These are phyloP conservation scores for Apiotrichum montevideense DNA, from an alignment of 1,284 basidiomycete genomes.

Conservation along the genomic window DNA sequence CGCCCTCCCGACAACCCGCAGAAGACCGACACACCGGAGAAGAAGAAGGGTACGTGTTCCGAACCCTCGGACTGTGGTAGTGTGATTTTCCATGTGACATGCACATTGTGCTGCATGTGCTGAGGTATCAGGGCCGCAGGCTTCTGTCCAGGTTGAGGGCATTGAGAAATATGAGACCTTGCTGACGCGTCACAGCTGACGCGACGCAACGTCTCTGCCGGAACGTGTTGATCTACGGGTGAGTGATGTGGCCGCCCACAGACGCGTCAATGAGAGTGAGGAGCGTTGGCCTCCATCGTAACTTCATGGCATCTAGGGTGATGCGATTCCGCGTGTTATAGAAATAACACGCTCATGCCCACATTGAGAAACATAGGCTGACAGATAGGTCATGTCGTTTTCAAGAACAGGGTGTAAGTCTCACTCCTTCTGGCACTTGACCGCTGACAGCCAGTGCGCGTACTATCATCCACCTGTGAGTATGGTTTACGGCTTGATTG, in stretches of 20 bases:
- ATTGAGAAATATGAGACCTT: slow-evolving; percentile 24
- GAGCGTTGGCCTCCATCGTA: background rate
- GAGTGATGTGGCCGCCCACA: slow-evolving; percentile 19
- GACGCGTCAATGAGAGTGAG: too few relatives aligned
- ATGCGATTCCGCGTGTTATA: too few relatives aligned
- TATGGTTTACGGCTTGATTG: background rate
- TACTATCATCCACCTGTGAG: slow-evolving; percentile 72
- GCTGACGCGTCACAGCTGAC: slow-evolving; percentile 40
- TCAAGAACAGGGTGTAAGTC: slow-evolving; percentile 64
- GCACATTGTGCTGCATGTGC: background rate
- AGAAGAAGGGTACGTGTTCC: slow-evolving; percentile 16
- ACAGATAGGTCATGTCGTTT: slow-evolving; percentile 66
- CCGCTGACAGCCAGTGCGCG: slow-evolving; percentile 51
- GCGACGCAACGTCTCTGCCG: slow-evolving; percentile 65
- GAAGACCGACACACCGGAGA: slow-evolving; percentile 15
- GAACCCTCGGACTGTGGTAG: background rate
- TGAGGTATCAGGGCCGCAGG: too few relatives aligned
- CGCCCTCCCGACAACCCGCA: slow-evolving; percentile 41
- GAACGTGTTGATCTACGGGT: slow-evolving; percentile 85
- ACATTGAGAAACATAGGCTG: background rate
- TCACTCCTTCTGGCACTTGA: background rate
- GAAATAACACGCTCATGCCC: too few relatives aligned
- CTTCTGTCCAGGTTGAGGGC: too few relatives aligned
- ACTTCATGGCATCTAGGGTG: too few relatives aligned
- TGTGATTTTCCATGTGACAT: too few relatives aligned